phyloP scores from a whole-genome alignment of 2,329 filamentous ascomycete genomes.

The Akanthomyces lecanii region DNA sequence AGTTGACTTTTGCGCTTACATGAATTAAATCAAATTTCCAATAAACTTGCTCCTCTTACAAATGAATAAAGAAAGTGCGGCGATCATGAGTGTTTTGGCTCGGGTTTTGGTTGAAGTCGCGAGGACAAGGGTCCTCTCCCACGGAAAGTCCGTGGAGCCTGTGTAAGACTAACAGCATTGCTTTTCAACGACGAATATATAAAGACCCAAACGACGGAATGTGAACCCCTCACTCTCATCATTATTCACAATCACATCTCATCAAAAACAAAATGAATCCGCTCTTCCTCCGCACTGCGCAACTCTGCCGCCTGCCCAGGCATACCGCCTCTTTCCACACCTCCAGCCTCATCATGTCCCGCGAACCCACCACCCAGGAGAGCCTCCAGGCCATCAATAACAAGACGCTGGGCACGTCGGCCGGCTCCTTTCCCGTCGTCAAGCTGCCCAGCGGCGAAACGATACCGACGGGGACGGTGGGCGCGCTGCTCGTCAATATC shows the following conservation, averaged over 20 bases:
- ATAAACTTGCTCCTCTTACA: no score
- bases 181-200: not conserved
- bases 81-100: not conserved
- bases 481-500: constrained; percentile 19
- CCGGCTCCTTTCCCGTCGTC: constrained; percentile 18
- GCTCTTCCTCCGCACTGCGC: no score
- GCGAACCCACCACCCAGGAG: not conserved
- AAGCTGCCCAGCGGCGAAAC: constrained; percentile 18
- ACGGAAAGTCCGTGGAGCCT: constrained; percentile 4
- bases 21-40: not conserved
- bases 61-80: no score
- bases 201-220: not conserved
- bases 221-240: no score
- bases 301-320: no score
- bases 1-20: not conserved
- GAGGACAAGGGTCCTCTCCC: not conserved
- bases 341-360: not conserved
- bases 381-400: constrained; percentile 19
- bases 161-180: not conserved
- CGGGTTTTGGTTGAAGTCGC: no score
- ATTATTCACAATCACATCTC: not conserved
- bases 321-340: no score
- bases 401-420: constrained; percentile 15
- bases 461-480: constrained; percentile 19
- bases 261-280: no score